Evolutionary conservation across 805 yeast species (phyloP), one percentile per base, ranked within the genome.

Genomic region (Candida khao-thaluensis): DNA sequence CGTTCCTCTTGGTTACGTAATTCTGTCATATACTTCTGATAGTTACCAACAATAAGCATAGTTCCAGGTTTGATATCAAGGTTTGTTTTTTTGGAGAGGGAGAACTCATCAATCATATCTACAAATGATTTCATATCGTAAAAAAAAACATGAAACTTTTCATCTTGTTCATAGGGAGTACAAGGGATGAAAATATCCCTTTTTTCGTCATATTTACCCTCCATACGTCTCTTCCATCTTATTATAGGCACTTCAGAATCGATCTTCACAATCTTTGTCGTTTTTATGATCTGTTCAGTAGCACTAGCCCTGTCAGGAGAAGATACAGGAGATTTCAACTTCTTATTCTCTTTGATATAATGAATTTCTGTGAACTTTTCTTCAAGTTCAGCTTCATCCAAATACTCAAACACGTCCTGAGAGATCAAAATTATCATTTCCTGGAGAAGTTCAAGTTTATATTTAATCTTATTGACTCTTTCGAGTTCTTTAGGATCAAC

Each of bases 181-280:
- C 74, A 63, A 0, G 90, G 90, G 7, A 76, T 66, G 47, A 79
- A 83, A 0, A 72, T 50, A 42, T 79, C 85, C 18, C 64, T 62
- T 1, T 52, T 52, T 7, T 60, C 45, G 49, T 77, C 74, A 55
- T 80, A 83, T 1, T 52, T 53, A 0, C 84, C 73, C 15, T 58
- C 64, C 4, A 72, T 66, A 12, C 60, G 60, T 29, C 90, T 59
- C 35, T 69, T 63, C 76, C 85, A 82, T 33, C 60, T 56, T 2
- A 82, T 68, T 3, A 71, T 38, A 0, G 83, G 37, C 8, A 14
- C 11, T 3, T 25, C 17, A 12, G 12, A 25, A 11, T 14, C 14
- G n/a, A 18, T 10, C 12, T 25, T 38, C 7, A 25, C 10, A 17
- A 38, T 27, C 7, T 24, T 20, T 6, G 22, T n/a, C 3, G 41